phyloP scores from a whole-genome alignment of 2,329 filamentous ascomycete species.

The Penicillium psychrosexuale region DNA sequence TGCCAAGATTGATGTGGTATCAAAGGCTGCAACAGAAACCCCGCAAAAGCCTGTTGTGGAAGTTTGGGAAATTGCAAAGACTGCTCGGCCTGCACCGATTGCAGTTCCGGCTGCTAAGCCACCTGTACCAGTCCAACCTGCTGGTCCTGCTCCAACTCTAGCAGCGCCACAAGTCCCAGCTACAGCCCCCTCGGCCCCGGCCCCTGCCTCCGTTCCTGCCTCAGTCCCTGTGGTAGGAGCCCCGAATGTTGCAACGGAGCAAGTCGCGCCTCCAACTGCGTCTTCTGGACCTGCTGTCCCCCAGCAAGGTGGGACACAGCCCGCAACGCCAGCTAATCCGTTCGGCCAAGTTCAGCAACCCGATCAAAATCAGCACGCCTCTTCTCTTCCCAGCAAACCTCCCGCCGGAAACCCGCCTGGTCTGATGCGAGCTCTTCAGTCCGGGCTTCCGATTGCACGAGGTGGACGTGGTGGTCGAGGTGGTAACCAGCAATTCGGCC shows the following conservation, averaged over 20 bases:
- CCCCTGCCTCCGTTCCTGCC: conserved; percentile 10
- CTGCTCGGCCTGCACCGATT: conserved; percentile 53
- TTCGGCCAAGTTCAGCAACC: conserved; percentile 29
- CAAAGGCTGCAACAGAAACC: conserved; percentile 79
- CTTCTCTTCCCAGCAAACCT: conserved; percentile 33
- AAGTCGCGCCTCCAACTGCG: neutral
- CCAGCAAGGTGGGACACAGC: conserved; percentile 15
- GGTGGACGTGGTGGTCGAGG: conserved; percentile 43
- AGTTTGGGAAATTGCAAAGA: conserved; percentile 80
- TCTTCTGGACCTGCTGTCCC: conserved; percentile 10
- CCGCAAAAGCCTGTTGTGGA: conserved; percentile 78
- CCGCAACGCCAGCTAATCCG: conserved; percentile 21
- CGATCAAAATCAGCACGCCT: conserved; percentile 22
- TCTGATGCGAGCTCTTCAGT: conserved; percentile 44
- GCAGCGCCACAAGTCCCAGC: conserved; percentile 5
- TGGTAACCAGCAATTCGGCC: conserved; percentile 33
- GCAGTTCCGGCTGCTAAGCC: conserved; percentile 32
- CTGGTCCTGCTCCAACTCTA: conserved; percentile 21
- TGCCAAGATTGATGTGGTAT: conserved; percentile 74
- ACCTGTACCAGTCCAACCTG: conserved; percentile 16
- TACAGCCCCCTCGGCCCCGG: conserved; percentile 7
- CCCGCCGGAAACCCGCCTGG: conserved; percentile 39
- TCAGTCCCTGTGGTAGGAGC: neutral
- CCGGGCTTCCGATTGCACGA: conserved; percentile 45
- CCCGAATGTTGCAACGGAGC: no score